Evolutionary conservation across 2,329 filamentous ascomycete genomes (phyloP).

Genomic region (Colletotrichum tropicale): DNA sequence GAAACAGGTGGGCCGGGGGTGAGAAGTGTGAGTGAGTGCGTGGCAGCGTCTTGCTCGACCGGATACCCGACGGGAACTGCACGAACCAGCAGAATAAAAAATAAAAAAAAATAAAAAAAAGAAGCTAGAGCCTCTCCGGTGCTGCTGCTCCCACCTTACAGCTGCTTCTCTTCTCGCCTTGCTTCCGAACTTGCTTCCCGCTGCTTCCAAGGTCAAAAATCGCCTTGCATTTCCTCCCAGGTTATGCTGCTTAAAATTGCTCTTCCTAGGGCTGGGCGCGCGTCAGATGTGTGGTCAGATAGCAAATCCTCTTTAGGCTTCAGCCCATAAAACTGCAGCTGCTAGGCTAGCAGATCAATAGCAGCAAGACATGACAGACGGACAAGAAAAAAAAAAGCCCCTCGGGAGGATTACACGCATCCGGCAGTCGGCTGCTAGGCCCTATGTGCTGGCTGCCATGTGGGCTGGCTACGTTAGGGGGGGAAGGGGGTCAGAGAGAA

Average conservation of each 20-base stretch:
- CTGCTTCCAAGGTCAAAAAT: not conserved
- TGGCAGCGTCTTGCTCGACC: conserved; percentile 12
- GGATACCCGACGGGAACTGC: not conserved
- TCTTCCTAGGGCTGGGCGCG: conserved; percentile 9
- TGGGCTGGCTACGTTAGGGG: not conserved
- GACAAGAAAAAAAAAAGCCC: not conserved
- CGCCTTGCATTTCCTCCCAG: not conserved
- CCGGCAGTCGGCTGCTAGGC: not conserved
- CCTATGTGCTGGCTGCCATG: not conserved
- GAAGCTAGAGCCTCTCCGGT: not conserved
- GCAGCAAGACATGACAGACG: not conserved
- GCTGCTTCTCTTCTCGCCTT: not conserved
- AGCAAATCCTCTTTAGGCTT: not conserved
- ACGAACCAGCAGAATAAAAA: not conserved
- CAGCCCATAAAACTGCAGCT: not conserved
- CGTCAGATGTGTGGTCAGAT: conserved; percentile 16
- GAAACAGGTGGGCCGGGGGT: conserved; percentile 16
- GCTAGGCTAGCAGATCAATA: not conserved
- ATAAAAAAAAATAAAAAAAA: not conserved
- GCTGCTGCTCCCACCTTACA: not conserved
- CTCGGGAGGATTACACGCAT: not conserved
- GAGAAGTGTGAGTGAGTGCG: not conserved
- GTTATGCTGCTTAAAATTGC: not conserved
- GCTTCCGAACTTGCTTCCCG: not conserved
- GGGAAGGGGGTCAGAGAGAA: not conserved